phyloP scores from a whole-genome alignment of 768 basidiomycete genomes.

The Panellus pusillus region DNA sequence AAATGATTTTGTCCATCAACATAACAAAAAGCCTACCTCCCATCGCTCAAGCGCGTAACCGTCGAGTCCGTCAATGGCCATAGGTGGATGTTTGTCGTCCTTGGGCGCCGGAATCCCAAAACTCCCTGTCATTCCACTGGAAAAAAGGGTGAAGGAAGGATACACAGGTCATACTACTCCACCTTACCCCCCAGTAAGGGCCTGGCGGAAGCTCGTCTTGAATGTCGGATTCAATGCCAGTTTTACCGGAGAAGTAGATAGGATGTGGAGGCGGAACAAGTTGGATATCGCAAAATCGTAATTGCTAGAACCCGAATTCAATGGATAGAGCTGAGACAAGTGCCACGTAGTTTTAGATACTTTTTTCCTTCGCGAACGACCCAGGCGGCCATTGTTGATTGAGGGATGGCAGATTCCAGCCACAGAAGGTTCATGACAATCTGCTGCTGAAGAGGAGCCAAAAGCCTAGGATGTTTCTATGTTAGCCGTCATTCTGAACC shows the following conservation, averaged over 20 bases:
- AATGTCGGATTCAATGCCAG: slow-evolving; percentile 72
- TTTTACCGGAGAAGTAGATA: slow-evolving; percentile 59
- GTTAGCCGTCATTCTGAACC: slow-evolving; percentile 8
- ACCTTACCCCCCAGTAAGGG: slow-evolving; percentile 83
- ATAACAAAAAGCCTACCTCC: slow-evolving; percentile 59
- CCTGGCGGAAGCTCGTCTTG: slow-evolving; percentile 77
- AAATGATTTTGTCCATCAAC: not conserved
- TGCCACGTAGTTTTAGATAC: slow-evolving; percentile 38
- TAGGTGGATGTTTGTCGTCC: slow-evolving; percentile 58
- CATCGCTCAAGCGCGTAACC: slow-evolving; percentile 83
- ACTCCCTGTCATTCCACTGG: slow-evolving; percentile 72
- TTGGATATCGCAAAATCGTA: slow-evolving; percentile 70
- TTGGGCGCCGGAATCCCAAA: slow-evolving; percentile 78
- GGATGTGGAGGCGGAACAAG: slow-evolving; percentile 67
- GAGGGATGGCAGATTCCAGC: slow-evolving; percentile 74
- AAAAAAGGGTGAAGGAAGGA: slow-evolving; percentile 4
- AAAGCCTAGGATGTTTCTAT: slow-evolving; percentile 46
- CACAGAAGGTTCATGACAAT: slow-evolving; percentile 86
- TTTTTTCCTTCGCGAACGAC: slow-evolving; percentile 71
- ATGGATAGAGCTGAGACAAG: slow-evolving; percentile 16
- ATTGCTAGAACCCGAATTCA: slow-evolving; percentile 42
- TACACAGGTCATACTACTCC: not conserved
- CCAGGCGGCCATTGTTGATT: slow-evolving; percentile 74
- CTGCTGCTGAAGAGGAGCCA: slow-evolving; percentile 80
- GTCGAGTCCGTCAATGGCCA: slow-evolving; percentile 65